Percentiles rank a stretch among this genome's conserved stretches.
These are phyloP conservation scores for Syzygium malaccense DNA, from an alignment of 441 rosid genomes.

Conservation along the genomic window DNA sequence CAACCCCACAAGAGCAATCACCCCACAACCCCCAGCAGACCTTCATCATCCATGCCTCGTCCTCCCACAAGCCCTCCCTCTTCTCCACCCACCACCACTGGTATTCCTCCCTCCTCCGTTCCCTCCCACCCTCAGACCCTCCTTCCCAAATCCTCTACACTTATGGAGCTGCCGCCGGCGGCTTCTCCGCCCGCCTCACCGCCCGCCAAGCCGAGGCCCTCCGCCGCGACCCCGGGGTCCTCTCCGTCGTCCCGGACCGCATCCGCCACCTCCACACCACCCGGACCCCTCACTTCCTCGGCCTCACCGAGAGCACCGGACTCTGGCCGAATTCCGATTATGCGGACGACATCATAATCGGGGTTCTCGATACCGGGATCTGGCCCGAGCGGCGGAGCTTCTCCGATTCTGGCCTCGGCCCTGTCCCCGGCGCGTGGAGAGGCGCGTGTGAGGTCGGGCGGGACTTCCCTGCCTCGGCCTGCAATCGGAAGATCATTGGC, in stretches of 20 bases:
- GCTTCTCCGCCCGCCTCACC: slow-evolving; percentile 72
- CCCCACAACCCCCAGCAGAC: slow-evolving; percentile 24
- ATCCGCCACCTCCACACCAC: slow-evolving; percentile 78
- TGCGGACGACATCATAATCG: slow-evolving; percentile 68
- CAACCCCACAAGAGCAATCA: slow-evolving; percentile 4
- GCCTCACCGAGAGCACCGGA: slow-evolving; percentile 46
- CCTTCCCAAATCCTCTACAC: slow-evolving; percentile 50
- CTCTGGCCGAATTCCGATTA: slow-evolving; percentile 58
- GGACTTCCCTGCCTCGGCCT: slow-evolving; percentile 53
- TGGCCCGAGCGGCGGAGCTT: slow-evolving; percentile 82
- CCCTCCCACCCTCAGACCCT: slow-evolving; percentile 39
- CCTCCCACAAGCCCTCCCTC: slow-evolving; percentile 49
- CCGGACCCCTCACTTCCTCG: slow-evolving; percentile 60
- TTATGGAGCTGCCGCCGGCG: slow-evolving; percentile 40
- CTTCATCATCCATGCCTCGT: slow-evolving; percentile 60
- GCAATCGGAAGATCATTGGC: slow-evolving; percentile 73
- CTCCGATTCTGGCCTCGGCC: slow-evolving; percentile 31
- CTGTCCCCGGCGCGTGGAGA: slow-evolving; percentile 54
- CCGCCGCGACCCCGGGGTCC: slow-evolving; percentile 36
- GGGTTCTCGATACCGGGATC: slow-evolving; percentile 78
- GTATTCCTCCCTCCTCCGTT: slow-evolving; percentile 36
- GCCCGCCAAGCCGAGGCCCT: slow-evolving; percentile 34
- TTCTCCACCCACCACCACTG: slow-evolving; percentile 4
- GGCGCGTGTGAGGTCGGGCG: slow-evolving; percentile 51
- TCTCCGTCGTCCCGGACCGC: slow-evolving; percentile 58